phyloP scores from a whole-genome alignment of 225 moss, liverwort and hornwort species.

The Sphagnum contortum region DNA sequence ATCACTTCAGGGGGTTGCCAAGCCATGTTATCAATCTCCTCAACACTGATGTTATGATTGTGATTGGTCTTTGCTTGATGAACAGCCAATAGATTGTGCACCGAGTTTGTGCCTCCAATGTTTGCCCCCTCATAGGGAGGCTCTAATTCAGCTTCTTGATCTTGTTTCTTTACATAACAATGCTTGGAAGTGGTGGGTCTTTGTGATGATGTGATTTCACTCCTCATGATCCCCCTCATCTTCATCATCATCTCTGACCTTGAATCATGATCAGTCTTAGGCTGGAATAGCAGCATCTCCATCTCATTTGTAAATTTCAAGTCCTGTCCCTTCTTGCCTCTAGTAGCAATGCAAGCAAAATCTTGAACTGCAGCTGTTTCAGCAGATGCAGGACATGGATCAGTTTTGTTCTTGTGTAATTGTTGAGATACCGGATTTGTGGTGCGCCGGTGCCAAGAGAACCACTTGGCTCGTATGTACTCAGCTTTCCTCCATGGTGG shows the following conservation, averaged over 20 bases:
- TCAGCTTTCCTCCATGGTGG: constrained; percentile 82
- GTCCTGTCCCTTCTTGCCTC: constrained; percentile 37
- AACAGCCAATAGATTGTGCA: too few species aligned
- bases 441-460: constrained; percentile 61
- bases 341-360: constrained; percentile 39
- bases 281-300: constrained; percentile 15
- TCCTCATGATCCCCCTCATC: constrained; percentile 13
- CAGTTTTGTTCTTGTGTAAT: constrained; percentile 3
- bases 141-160: too few species aligned
- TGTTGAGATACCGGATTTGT: constrained; percentile 26
- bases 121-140: too few species aligned
- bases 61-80: too few species aligned
- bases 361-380: not conserved
- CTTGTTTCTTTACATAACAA: too few species aligned
- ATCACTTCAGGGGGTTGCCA: constrained; percentile 59
- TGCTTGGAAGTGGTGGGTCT: too few species aligned
- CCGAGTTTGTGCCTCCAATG: too few species aligned
- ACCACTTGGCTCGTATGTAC: constrained; percentile 75
- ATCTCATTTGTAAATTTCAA: constrained; percentile 43
- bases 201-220: too few species aligned
- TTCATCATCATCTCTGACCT: constrained; percentile 20
- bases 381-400: not conserved
- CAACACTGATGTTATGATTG: not conserved
- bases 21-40: constrained; percentile 14
- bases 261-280: constrained; percentile 17